phyloP scores from a whole-genome alignment of 768 basidiomycete genomes.

The Trametes punicea region DNA sequence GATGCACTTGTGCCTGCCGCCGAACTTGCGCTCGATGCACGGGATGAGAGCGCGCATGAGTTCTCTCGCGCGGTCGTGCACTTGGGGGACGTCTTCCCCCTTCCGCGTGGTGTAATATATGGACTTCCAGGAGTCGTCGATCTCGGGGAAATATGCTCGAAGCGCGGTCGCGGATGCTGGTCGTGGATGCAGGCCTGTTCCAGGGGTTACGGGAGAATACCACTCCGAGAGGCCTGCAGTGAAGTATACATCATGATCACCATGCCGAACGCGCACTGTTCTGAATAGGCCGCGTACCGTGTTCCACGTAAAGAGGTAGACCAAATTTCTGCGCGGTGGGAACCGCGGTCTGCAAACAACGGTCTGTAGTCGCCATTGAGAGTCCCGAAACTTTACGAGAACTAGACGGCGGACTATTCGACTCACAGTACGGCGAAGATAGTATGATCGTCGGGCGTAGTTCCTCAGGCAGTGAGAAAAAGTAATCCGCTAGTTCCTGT shows the following conservation, averaged over 20 bases:
- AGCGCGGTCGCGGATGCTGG: slow-evolving; percentile 56
- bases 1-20: slow-evolving; percentile 45
- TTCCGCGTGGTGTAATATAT: slow-evolving; percentile 68
- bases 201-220: slow-evolving; percentile 68
- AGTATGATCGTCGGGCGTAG: slow-evolving; percentile 75
- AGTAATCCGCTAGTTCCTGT: slow-evolving; percentile 62
- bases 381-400: background rate
- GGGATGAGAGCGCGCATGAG: slow-evolving; percentile 51
- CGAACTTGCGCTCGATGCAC: slow-evolving; percentile 45
- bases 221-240: slow-evolving; percentile 66
- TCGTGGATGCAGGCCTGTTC: slow-evolving; percentile 74
- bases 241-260: background rate
- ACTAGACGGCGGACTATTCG: background rate
- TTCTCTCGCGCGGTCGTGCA: slow-evolving; percentile 58
- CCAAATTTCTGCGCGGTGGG: slow-evolving; percentile 60
- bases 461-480: slow-evolving; percentile 59
- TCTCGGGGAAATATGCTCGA: slow-evolving; percentile 50
- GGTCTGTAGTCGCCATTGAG: slow-evolving; percentile 58
- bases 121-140: slow-evolving; percentile 62
- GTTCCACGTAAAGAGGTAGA: slow-evolving; percentile 75
- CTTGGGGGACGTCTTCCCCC: slow-evolving; percentile 62
- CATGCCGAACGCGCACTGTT: background rate
- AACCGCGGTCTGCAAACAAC: slow-evolving; percentile 79
- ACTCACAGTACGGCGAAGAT: slow-evolving; percentile 79
- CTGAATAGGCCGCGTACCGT: slow-evolving; percentile 48